Evolutionary conservation across 2,329 filamentous ascomycete genomes (phyloP).

Genomic region (Calonectria hongkongensis): DNA sequence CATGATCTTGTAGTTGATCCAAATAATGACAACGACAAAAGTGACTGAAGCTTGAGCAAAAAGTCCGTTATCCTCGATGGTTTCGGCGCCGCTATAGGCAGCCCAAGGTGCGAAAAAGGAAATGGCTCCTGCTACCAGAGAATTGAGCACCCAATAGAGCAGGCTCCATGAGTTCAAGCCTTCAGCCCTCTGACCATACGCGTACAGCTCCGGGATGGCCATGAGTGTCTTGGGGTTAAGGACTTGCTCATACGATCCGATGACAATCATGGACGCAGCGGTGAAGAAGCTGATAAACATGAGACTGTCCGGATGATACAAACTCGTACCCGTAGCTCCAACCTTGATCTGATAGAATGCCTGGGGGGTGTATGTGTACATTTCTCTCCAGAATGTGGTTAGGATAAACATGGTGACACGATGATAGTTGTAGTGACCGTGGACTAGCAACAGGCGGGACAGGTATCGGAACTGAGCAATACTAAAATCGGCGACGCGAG

Average conservation of each 20-base stretch:
- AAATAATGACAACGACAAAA: constrained; percentile 81
- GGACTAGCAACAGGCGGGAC: constrained; percentile 86
- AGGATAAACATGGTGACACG: constrained; percentile 92
- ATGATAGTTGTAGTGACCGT: constrained; percentile 93
- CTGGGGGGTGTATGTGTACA: constrained; percentile 89
- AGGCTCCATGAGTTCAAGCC: constrained; percentile 87
- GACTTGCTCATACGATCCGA: constrained; percentile 95
- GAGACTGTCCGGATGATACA: constrained; percentile 84
- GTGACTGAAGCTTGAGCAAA: constrained; percentile 84
- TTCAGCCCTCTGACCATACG: constrained; percentile 82
- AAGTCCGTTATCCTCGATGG: constrained; percentile 79
- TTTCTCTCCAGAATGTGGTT: constrained; percentile 92
- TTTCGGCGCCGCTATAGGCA: constrained; percentile 68
- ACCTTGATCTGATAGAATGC: constrained; percentile 88
- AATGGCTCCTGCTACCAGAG: constrained; percentile 81
- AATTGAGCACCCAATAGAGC: constrained; percentile 85
- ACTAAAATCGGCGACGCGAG: constrained; percentile 91
- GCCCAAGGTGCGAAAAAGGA: constrained; percentile 80
- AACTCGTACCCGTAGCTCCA: constrained; percentile 91
- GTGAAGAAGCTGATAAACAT: constrained; percentile 95
- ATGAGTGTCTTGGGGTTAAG: constrained; percentile 87
- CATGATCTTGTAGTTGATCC: constrained; percentile 87
- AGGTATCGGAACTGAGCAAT: constrained; percentile 95
- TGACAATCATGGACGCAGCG: constrained; percentile 90
- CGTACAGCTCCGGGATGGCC: constrained; percentile 93